Evolutionary conservation across 2,329 filamentous ascomycete species (phyloP), one percentile per base, ranked within the genome.

Genomic region (Elsinoe batatas): DNA sequence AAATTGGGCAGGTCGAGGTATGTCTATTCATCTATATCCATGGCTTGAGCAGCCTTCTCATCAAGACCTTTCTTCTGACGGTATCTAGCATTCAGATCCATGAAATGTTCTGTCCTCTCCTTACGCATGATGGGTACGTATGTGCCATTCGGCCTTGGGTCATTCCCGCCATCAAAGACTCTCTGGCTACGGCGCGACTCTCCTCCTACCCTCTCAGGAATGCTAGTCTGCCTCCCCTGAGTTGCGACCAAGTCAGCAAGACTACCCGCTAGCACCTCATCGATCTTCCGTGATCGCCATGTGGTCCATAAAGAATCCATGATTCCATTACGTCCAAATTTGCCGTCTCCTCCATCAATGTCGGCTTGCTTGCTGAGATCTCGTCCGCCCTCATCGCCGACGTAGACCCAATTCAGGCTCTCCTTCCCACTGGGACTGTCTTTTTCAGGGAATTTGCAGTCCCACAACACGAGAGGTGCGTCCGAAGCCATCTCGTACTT

Each of bases 401-500:
- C 78, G 69, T 90, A 87, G 0, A 90, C 69, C 91, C 93, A 98
- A 15, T 83, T 68, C 56, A 96, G 67, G 0, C 78, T 76, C 67
- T 93, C 84, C 38, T 76, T 71, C 26, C 49, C 47, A 62, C 74
- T 66, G 8, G 49, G 12, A 44, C 73, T 69, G 1, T 68, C 66
- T 26, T 71, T 69, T 57, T 76, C 65, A 5, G 59, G 58, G 69
- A 96, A 98, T 33, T 94, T 78, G 71, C 91, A 97, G 71, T 97
- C 89, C 91, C 91, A 97, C 5, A 98, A 80, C 13, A 97, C 93
- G 7, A 98, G 79, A 1, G 93, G 91, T 22, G 84, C 81, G 67
- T 97, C 91, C 50, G 85, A 84, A 1, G 93, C 93, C 83, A 98
- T 94, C 65, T 87, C 82, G 72, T 97, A 98, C 59, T 80, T 81